Conservation (phyloP, 2,329 filamentous ascomycete species). For the Pseudogymnoascus destructans region DNA sequence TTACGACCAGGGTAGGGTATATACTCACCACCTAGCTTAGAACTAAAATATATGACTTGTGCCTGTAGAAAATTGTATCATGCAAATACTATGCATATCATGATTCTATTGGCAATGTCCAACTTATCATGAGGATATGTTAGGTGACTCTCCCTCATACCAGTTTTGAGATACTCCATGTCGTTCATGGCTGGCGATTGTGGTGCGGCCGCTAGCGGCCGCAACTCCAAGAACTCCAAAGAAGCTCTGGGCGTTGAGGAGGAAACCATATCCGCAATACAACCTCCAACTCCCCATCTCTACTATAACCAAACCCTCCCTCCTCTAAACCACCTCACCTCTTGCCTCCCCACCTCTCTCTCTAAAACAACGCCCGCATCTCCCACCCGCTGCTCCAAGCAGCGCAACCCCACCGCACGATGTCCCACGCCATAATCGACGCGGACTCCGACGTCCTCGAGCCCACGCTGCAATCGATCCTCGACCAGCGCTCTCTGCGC, state of each 20-base stretch:
- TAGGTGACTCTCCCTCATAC: not conserved
- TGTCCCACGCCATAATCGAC: conserved; percentile 35
- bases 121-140: not conserved
- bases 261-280: conserved; percentile 5
- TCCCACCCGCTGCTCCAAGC: not conserved
- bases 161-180: not conserved
- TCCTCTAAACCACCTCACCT: not conserved
- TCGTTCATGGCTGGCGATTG: not conserved
- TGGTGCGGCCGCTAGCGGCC: conserved; percentile 4
- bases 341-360: not conserved
- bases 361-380: not conserved
- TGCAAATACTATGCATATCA: not conserved
- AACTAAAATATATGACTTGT: not conserved
- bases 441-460: conserved; percentile 69
- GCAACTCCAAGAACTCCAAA: conserved; percentile 8
- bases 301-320: not conserved
- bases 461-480: conserved; percentile 83
- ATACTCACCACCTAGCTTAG: not conserved
- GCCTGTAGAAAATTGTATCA: not conserved
- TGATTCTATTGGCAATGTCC: not conserved
- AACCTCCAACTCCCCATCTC: not conserved
- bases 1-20: not conserved
- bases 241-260: conserved; percentile 6
- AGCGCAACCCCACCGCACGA: conserved; percentile 10
- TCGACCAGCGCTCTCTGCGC: conserved; percentile 87